Evolutionary conservation across 2,329 filamentous ascomycete species (phyloP).

Genomic region (Catunica adiposa): DNA sequence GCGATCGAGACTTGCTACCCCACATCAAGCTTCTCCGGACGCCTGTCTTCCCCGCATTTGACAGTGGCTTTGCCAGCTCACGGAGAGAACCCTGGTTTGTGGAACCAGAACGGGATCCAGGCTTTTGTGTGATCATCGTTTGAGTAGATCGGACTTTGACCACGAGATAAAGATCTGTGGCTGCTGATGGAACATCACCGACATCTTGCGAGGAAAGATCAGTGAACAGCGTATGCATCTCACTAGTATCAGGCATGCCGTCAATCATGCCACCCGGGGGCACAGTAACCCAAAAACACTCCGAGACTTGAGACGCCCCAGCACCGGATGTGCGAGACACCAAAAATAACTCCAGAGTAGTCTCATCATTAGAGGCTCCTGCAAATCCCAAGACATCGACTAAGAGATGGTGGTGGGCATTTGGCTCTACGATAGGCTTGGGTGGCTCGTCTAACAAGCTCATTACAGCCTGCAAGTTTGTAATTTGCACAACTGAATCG

Average conservation of each 20-base stretch:
- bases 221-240: slow-evolving; percentile 72
- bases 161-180: slow-evolving; percentile 65
- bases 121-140: slow-evolving; percentile 30
- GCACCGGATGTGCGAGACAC: slow-evolving; percentile 53
- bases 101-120: slow-evolving; percentile 35
- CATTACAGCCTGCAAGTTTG: slow-evolving; percentile 88
- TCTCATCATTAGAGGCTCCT: slow-evolving; percentile 57
- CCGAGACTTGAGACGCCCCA: slow-evolving; percentile 53
- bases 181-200: slow-evolving; percentile 42
- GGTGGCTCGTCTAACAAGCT: slow-evolving; percentile 78
- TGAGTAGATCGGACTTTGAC: slow-evolving; percentile 56
- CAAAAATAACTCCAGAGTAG: slow-evolving; percentile 61
- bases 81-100: slow-evolving; percentile 29
- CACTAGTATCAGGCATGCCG: slow-evolving; percentile 44
- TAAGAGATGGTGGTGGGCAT: slow-evolving; percentile 62
- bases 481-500: slow-evolving; percentile 83
- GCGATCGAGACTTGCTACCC: slow-evolving; percentile 37
- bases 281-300: slow-evolving; percentile 66
- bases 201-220: slow-evolving; percentile 67
- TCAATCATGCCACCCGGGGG: slow-evolving; percentile 56
- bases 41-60: slow-evolving; percentile 34
- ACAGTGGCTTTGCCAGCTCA: slow-evolving; percentile 26
- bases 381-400: slow-evolving; percentile 73
- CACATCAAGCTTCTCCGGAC: slow-evolving; percentile 54
- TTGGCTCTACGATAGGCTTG: slow-evolving; percentile 46